These are phyloP conservation scores for Isoetes taiwanensis DNA, from an alignment of 75 land plant genomes.

Conservation along the genomic window DNA sequence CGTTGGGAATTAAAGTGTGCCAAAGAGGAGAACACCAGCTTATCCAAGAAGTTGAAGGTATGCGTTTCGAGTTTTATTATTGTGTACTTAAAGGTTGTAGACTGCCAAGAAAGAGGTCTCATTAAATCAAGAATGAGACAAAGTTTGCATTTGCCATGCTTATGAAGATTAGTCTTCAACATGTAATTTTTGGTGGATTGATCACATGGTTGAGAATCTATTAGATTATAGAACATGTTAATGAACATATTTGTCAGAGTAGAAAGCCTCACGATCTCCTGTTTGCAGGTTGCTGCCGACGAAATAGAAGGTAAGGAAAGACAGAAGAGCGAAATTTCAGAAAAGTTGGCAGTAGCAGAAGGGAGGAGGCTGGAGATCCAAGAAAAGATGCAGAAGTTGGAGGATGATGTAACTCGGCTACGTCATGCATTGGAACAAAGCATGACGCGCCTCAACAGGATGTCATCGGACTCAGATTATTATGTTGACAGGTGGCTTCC, in stretches of 20 bases:
- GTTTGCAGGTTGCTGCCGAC: slow-evolving; percentile 47
- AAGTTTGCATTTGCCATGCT: too few species aligned
- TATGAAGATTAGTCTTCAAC: too few species aligned
- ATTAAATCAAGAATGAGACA: too few species aligned
- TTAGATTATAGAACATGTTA: too few species aligned
- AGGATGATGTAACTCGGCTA: slow-evolving; percentile 71
- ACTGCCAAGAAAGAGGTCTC: too few species aligned
- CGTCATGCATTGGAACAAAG: slow-evolving; percentile 89
- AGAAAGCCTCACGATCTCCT: not conserved
- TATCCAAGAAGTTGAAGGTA: slow-evolving; percentile 57
- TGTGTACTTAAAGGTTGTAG: not conserved
- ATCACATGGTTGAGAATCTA: too few species aligned
- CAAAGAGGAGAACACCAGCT: slow-evolving; percentile 51
- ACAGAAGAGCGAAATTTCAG: slow-evolving; percentile 48
- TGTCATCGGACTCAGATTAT: slow-evolving; percentile 91
- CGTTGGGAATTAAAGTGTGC: slow-evolving; percentile 47
- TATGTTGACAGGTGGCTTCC: slow-evolving; percentile 81
- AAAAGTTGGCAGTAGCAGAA: slow-evolving; percentile 44
- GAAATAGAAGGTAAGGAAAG: slow-evolving; percentile 31
- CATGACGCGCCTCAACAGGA: slow-evolving; percentile 80
- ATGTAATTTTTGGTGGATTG: too few species aligned
- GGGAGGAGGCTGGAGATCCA: slow-evolving; percentile 34
- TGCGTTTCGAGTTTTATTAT: slow-evolving; percentile 1
- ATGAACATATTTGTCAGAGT: too few species aligned
- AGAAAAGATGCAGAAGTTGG: slow-evolving; percentile 43